Base-by-base conservation (phyloP, 495 filamentous ascomycete genomes). In the Sordaria brevicollis region DNA sequence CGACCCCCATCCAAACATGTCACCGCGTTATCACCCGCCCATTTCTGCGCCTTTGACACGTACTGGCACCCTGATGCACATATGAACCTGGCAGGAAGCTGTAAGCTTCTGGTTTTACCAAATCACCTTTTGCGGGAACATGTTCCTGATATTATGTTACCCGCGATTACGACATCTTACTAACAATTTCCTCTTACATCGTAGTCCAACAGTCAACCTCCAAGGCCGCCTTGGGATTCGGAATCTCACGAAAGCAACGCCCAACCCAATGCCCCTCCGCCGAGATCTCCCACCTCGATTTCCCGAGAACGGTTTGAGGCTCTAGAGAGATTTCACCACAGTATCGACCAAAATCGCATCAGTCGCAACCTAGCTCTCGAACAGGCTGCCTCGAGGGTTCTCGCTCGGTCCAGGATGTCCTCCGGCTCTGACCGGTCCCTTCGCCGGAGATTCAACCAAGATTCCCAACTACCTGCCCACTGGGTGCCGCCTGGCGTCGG, bases 251-350 rank as follows among this genome's bases (percentile, higher is more conserved):
- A 31, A 62, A 62, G 33, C 49, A 17, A 62, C 49, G 25, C 49
- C 49, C 49, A 62, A 62, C 25, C 49, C 49, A 13, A 62, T 62
- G 49, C 49, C 13, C 49, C 25, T 13, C 11, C 25, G 11, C 25
- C 49, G 49, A 62, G 49, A 62, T 62, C 49, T 31, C 49, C 49
- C 21, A 62, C 49, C 15, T 13, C 49, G 49, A 62, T 62, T 29
- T 62, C 49, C 49, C 25, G 49, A 31, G 49, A 62, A 62, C 49
- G 49, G 7, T 62, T 62, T 62, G 49, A 62, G 72, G 78, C 81
- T 65, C 79, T 84, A 79, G 84, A 80, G 69, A 76, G 80, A 65
- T 82, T 79, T 70, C 78, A 83, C 69, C 41, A 70, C 35, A 76
- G 74, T 33, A 54, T 76, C 62, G 70, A n/a, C n/a, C n/a, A n/a